These are phyloP conservation scores for Pseudopyricularia cyperi DNA, from an alignment of 2,329 filamentous ascomycete genomes.

Conservation along the genomic window DNA sequence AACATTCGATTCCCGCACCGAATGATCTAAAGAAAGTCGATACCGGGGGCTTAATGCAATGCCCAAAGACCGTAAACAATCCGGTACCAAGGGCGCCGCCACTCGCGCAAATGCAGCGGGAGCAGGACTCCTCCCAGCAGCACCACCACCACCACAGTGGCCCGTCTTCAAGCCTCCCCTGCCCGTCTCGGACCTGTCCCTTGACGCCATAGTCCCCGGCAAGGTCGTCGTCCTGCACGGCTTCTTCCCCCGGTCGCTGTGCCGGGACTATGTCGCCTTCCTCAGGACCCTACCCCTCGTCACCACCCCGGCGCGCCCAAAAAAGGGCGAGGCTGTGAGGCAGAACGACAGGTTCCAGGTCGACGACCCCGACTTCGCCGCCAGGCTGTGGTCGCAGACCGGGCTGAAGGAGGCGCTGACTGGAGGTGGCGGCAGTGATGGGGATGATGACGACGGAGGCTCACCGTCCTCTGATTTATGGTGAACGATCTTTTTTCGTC, in stretches of 20 bases:
- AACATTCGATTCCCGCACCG: neutral
- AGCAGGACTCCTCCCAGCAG: conserved; percentile 6
- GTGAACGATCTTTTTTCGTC: neutral
- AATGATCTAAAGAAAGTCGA: neutral
- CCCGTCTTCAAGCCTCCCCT: conserved; percentile 57
- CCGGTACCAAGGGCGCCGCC: neutral
- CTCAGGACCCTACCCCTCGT: conserved; percentile 54
- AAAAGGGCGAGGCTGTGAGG: conserved; percentile 66
- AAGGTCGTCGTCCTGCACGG: conserved; percentile 64
- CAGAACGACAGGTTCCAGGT: conserved; percentile 87
- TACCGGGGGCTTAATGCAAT: no score
- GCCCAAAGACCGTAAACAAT: neutral
- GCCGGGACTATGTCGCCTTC: conserved; percentile 64
- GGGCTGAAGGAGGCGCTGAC: conserved; percentile 52
- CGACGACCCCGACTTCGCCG: conserved; percentile 61
- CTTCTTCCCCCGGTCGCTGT: conserved; percentile 64
- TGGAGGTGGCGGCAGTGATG: conserved; percentile 13
- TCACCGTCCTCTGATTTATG: neutral
- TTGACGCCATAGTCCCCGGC: conserved; percentile 39
- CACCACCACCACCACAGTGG: conserved; percentile 40
- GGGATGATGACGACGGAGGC: conserved; percentile 11
- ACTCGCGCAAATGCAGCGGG: neutral
- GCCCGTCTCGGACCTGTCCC: conserved; percentile 48
- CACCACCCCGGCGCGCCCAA: conserved; percentile 68
- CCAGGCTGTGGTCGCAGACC: conserved; percentile 64